phyloP scores from a whole-genome alignment of 108 stramenopile genomes.

The Cyclotella kingstonii region DNA sequence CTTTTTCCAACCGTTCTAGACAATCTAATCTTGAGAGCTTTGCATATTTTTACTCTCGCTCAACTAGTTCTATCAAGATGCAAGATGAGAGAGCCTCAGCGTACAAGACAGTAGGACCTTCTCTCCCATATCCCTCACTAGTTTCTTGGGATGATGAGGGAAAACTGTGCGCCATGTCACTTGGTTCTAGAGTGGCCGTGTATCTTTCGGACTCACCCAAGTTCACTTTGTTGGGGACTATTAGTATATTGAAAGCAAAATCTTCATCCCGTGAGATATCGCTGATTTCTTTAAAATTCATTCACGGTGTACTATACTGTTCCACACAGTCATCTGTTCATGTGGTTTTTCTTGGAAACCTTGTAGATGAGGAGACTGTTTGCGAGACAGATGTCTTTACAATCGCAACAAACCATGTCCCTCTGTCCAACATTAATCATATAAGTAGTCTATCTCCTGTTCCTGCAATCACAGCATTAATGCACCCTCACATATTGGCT shows the following conservation, averaged over 20 bases:
- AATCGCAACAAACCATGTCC: slow-evolving; percentile 55
- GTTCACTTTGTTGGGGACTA: slow-evolving; percentile 69
- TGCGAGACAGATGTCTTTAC: slow-evolving; percentile 70
- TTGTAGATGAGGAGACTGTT: slow-evolving; percentile 45
- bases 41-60: slow-evolving; percentile 75
- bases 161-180: slow-evolving; percentile 60
- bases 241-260: slow-evolving; percentile 23
- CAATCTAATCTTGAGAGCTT: slow-evolving; percentile 35
- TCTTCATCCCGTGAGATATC: slow-evolving; percentile 28
- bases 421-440: slow-evolving; percentile 12
- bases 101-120: slow-evolving; percentile 65
- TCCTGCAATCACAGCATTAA: slow-evolving; percentile 40
- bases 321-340: slow-evolving; percentile 64
- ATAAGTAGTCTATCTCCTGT: slow-evolving; percentile 7
- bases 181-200: slow-evolving; percentile 66
- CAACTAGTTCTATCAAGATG: slow-evolving; percentile 31
- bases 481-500: slow-evolving; percentile 68
- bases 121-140: slow-evolving; percentile 76
- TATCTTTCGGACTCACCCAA: slow-evolving; percentile 61
- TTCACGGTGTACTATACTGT: slow-evolving; percentile 78
- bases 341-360: slow-evolving; percentile 68
- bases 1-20: slow-evolving; percentile 36
- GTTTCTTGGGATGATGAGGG: slow-evolving; percentile 84
- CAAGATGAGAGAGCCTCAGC: slow-evolving; percentile 54
- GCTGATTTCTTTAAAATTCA: slow-evolving; percentile 66